Conservation (phyloP, 2,329 filamentous ascomycete species). For the Reticulascus tulasneorum region DNA sequence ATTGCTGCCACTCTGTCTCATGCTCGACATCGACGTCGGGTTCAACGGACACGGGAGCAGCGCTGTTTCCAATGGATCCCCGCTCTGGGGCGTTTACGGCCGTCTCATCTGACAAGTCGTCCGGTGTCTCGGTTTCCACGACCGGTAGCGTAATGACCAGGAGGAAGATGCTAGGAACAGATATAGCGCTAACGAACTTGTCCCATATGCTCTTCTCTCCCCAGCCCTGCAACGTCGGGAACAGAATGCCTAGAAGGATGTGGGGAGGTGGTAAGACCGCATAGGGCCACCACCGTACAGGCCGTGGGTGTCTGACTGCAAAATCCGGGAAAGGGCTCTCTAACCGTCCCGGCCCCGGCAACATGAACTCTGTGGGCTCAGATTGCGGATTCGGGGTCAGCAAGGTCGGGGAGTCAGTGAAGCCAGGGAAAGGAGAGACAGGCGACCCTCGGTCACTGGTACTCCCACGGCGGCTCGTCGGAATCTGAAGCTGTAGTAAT, state of each 20-base stretch:
- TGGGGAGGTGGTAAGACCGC: conserved; percentile 67
- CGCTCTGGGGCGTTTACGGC: conserved; percentile 1
- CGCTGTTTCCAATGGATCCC: conserved; percentile 21
- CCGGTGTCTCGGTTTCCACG: conserved; percentile 66
- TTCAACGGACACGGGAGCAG: conserved; percentile 32
- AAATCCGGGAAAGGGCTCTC: conserved; percentile 45
- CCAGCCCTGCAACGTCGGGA: conserved; percentile 85
- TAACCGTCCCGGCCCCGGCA: conserved; percentile 34
- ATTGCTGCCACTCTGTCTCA: conserved; percentile 58
- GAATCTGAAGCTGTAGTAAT: conserved; percentile 42
- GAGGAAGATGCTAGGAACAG: conserved; percentile 85
- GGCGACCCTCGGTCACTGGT: conserved; percentile 44
- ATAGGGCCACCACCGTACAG: conserved; percentile 78
- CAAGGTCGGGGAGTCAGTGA: conserved; percentile 53
- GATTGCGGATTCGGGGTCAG: conserved; percentile 36
- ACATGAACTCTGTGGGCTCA: conserved; percentile 52
- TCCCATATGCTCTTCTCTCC: conserved; percentile 78
- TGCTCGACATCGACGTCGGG: conserved; percentile 25
- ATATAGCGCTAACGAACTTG: conserved; percentile 74
- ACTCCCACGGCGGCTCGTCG: conserved; percentile 36
- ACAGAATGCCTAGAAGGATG: conserved; percentile 68
- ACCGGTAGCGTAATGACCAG: conserved; percentile 89
- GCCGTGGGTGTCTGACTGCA: conserved; percentile 35
- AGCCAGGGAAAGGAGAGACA: conserved; percentile 64
- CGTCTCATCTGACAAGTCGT: conserved; percentile 38